These are phyloP conservation scores for Aspergillus transmontanensis DNA, from an alignment of 2,329 filamentous ascomycete genomes.

Conservation along the genomic window DNA sequence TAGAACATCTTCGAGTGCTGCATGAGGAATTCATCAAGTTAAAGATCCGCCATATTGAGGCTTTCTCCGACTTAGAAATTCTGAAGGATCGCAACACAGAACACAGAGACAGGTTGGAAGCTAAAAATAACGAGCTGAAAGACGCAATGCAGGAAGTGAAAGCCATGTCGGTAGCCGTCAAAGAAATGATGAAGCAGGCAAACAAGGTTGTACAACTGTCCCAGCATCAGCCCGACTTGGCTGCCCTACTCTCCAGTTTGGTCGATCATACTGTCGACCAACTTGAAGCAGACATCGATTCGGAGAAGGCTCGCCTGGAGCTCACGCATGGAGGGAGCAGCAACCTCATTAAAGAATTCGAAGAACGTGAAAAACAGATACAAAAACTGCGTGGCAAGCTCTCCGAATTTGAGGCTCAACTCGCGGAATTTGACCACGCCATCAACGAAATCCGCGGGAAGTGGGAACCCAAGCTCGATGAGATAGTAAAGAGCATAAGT, in stretches of 20 bases:
- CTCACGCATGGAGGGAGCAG: conserved; percentile 78
- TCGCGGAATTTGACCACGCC: conserved; percentile 58
- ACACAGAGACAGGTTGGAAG: conserved; percentile 53
- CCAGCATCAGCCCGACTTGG: conserved; percentile 26
- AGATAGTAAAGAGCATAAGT: conserved; percentile 77
- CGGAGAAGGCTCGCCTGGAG: conserved; percentile 74
- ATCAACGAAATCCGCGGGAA: conserved; percentile 68
- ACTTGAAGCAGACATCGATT: conserved; percentile 72
- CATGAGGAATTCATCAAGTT: conserved; percentile 69
- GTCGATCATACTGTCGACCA: conserved; percentile 61
- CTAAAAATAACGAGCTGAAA: conserved; percentile 44
- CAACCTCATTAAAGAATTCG: conserved; percentile 74
- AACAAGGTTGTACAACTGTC: conserved; percentile 16
- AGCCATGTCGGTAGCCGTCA: conserved; percentile 22
- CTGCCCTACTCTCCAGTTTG: conserved; percentile 47
- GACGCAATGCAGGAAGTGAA: conserved; percentile 41
- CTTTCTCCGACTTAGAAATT: conserved; percentile 73
- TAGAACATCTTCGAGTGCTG: conserved; percentile 63
- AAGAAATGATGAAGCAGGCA: conserved; percentile 21
- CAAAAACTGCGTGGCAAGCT: conserved; percentile 64
- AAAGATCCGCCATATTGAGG: conserved; percentile 74
- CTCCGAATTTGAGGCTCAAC: conserved; percentile 54
- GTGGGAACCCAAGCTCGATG: conserved; percentile 85
- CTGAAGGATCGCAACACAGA: conserved; percentile 67
- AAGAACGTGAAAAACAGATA: conserved; percentile 72